Evolutionary conservation across 192 early-diverging fungal genomes (phyloP).

Genomic region (Kickxella alabastrina): DNA sequence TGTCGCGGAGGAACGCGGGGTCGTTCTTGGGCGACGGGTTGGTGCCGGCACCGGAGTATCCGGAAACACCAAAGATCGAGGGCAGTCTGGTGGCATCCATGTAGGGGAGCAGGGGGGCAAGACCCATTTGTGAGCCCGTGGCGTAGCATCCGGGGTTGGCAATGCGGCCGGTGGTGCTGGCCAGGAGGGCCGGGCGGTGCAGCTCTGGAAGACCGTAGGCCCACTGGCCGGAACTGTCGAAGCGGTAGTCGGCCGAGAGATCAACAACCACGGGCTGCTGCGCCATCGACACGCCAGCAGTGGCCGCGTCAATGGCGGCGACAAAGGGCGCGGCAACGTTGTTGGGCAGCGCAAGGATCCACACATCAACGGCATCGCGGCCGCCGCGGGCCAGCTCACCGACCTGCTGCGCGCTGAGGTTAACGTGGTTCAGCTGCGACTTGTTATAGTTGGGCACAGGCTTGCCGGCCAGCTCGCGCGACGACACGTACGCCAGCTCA

Average conservation of each 20-base stretch:
- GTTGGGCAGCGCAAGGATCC: conserved; percentile 97
- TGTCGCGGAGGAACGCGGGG: conserved; percentile 77
- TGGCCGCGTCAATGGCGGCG: conserved; percentile 58
- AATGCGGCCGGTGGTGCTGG: conserved; percentile 60
- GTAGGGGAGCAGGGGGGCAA: conserved; percentile 77
- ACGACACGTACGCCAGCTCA: conserved; percentile 85
- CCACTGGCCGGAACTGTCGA: conserved; percentile 70
- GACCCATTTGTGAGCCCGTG: conserved; percentile 88
- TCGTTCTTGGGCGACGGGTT: conserved; percentile 97
- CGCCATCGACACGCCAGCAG: conserved; percentile 49
- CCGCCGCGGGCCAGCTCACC: conserved; percentile 53
- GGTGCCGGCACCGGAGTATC: conserved; percentile 99
- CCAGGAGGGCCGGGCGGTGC: conserved; percentile 60
- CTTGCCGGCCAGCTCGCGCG: conserved; percentile 91
- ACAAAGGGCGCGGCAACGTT: conserved; percentile 93
- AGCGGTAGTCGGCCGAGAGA: conserved; percentile 91
- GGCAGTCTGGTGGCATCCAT: conserved; percentile 55
- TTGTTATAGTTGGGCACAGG: conserved; percentile 75
- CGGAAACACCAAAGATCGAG: conserved; percentile 92
- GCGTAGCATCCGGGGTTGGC: conserved; percentile 99
- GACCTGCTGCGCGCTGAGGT: conserved; percentile 71
- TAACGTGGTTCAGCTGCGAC: conserved; percentile 63
- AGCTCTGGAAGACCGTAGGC: conserved; percentile 86
- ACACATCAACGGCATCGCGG: conserved; percentile 75
- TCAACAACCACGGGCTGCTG: conserved; percentile 72